Base-by-base conservation (phyloP, 2,329 filamentous ascomycete species). In the Ceratocystis destructans region DNA sequence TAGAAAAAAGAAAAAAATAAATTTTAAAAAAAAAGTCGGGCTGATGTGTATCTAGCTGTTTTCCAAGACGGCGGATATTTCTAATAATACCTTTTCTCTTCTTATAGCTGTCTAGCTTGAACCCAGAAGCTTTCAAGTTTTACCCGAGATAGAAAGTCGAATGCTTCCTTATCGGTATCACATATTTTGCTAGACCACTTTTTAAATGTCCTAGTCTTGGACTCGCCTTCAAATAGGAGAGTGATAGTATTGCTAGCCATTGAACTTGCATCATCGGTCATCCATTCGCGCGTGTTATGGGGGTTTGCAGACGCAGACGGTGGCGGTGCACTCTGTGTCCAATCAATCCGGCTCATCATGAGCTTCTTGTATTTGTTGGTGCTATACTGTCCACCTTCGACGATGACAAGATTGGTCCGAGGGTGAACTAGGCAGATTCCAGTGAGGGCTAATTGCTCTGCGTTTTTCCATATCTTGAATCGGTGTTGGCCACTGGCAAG, bases 121-220 rank as follows among this genome's bases (percentile, higher is more conserved):
- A 57, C 65, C 94, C 94, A 99, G 73, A 99, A 93, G 72, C 88
- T 96, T 71, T 97, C 93, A 82, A 97, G 89, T 79, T 96, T 96
- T 5, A 86, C 84, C 70, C 90, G 83, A 12, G 85, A 78, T 69
- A 99, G 76, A 25, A 87, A 81, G 71, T 96, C 90, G 73, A 89
- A 87, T 4, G 93, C 94, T 73, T 95, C 89, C 10, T 86, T 83
- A 74, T 99, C 94, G 1, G 89, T 93, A 76, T 97, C 94, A 75
- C 91, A 96, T n/a, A 94, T 85, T 73, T 90, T 88, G 69, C 87
- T 91, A 2, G 88, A 82, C 89, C 93, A 97, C 73, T 90, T 92
- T 70, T 88, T 86, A 74, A 97, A 99, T 0, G 81, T 84, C 62
- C 89, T 82, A 41, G 82, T 79, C 74, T 93, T 94, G 73, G 89